Percentiles rank a stretch among this genome's conserved stretches.
phyloP scores from a whole-genome alignment of 805 yeast genomes.

The Tetrapisispora phaffii region DNA sequence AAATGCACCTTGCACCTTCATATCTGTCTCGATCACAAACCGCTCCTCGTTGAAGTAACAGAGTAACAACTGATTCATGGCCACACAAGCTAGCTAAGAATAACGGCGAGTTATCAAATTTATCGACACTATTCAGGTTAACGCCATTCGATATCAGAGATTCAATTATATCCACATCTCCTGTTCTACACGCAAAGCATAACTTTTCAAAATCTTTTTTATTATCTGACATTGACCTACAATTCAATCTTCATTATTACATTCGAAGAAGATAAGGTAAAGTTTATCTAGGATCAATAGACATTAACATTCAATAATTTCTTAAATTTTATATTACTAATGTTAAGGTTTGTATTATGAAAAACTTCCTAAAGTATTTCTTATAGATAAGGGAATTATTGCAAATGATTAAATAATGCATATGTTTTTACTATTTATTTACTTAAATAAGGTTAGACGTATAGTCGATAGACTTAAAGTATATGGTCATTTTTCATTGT shows the following conservation, averaged over 20 bases:
- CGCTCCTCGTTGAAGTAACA: slow-evolving; percentile 58
- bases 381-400: too few relatives aligned
- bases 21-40: slow-evolving; percentile 73
- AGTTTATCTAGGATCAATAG: too few relatives aligned
- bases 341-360: too few relatives aligned
- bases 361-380: too few relatives aligned
- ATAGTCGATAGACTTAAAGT: too few relatives aligned
- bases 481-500: too few relatives aligned
- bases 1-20: slow-evolving; percentile 68
- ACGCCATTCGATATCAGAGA: slow-evolving; percentile 44
- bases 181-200: slow-evolving; percentile 57
- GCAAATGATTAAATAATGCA: too few relatives aligned
- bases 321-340: too few relatives aligned
- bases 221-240: not conserved
- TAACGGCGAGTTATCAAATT: slow-evolving; percentile 67
- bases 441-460: too few relatives aligned
- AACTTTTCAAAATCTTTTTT: slow-evolving; percentile 35
- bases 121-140: slow-evolving; percentile 42
- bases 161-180: slow-evolving; percentile 59
- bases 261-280: not conserved
- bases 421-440: too few relatives aligned
- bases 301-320: too few relatives aligned
- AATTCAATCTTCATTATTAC: not conserved
- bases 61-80: slow-evolving; percentile 51
- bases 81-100: slow-evolving; percentile 70